Evolutionary conservation across 306 rosid genomes (phyloP).

Genomic region (Begonia masoniana): DNA sequence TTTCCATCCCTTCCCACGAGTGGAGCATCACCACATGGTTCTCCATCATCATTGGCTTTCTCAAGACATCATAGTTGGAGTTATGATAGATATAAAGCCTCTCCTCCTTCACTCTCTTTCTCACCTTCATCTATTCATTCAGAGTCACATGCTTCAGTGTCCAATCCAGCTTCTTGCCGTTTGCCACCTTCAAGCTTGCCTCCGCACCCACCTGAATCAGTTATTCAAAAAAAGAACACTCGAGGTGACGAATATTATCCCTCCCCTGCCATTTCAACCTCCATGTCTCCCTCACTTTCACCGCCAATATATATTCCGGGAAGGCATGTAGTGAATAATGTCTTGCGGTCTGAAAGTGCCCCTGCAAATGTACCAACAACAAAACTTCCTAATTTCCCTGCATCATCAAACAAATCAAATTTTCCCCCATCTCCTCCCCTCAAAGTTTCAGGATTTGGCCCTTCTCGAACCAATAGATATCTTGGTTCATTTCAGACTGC

Average conservation of each 20-base stretch:
- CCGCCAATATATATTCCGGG: slow-evolving; percentile 44
- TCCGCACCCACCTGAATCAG: slow-evolving; percentile 48
- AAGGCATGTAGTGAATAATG: slow-evolving; percentile 30
- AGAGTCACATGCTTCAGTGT: slow-evolving; percentile 31
- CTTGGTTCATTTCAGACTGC: slow-evolving; percentile 26
- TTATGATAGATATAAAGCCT: slow-evolving; percentile 44
- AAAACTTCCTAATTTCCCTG: slow-evolving; percentile 30
- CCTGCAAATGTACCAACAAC: slow-evolving; percentile 39
- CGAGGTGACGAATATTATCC: slow-evolving; percentile 48
- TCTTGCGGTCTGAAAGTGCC: slow-evolving; percentile 71
- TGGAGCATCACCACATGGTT: slow-evolving; percentile 34
- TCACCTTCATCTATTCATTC: slow-evolving; percentile 70
- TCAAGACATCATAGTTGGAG: slow-evolving; percentile 58
- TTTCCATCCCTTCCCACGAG: slow-evolving; percentile 42
- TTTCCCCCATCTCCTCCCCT: slow-evolving; percentile 48
- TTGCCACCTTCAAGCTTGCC: slow-evolving; percentile 54
- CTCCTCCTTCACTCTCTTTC: slow-evolving; percentile 32
- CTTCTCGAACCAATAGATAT: slow-evolving; percentile 13
- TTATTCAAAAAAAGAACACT: slow-evolving; percentile 34
- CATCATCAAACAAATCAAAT: slow-evolving; percentile 25
- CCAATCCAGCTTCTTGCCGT: slow-evolving; percentile 28
- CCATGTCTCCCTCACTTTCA: slow-evolving; percentile 47
- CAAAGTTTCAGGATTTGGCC: slow-evolving; percentile 5
- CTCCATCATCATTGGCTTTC: slow-evolving; percentile 38
- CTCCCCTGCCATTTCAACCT: slow-evolving; percentile 30